Conservation (phyloP, 148 eudicot species). For the Suaeda aralocaspica region DNA sequence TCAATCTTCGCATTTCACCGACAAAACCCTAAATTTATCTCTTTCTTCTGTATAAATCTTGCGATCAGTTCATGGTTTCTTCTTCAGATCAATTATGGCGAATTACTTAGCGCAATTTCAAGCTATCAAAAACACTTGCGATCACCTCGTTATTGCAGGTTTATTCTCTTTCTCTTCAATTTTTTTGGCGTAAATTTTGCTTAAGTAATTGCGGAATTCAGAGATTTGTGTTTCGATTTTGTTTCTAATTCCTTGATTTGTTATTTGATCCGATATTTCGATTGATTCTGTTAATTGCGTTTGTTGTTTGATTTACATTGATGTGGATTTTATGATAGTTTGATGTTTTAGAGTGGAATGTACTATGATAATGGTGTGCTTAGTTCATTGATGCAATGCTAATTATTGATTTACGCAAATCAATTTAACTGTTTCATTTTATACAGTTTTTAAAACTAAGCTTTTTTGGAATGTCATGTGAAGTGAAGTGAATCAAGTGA, state of each 20-base stretch:
- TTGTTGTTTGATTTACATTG: constrained; percentile 10
- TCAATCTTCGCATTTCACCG: too few relatives aligned
- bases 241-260: background rate
- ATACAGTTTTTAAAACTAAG: background rate
- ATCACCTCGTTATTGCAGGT: constrained; percentile 82
- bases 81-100: constrained; percentile 65
- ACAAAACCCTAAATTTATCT: background rate
- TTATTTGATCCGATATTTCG: background rate
- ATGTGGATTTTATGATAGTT: constrained; percentile 1
- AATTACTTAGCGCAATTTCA: constrained; percentile 89
- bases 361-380: background rate
- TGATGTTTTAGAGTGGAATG: background rate
- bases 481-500: too few relatives aligned
- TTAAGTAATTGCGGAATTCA: background rate
- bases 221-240: background rate
- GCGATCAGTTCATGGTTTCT: constrained; percentile 35
- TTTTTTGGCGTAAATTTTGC: background rate
- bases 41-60: background rate
- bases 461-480: too few relatives aligned
- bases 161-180: background rate
- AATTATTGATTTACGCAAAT: background rate
- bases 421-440: too few relatives aligned
- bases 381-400: constrained; percentile 11
- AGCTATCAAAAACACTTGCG: constrained; percentile 58
- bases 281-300: background rate